These are phyloP conservation scores for Ophiostoma ulmi DNA, from an alignment of 2,329 filamentous ascomycete genomes.

Conservation along the genomic window DNA sequence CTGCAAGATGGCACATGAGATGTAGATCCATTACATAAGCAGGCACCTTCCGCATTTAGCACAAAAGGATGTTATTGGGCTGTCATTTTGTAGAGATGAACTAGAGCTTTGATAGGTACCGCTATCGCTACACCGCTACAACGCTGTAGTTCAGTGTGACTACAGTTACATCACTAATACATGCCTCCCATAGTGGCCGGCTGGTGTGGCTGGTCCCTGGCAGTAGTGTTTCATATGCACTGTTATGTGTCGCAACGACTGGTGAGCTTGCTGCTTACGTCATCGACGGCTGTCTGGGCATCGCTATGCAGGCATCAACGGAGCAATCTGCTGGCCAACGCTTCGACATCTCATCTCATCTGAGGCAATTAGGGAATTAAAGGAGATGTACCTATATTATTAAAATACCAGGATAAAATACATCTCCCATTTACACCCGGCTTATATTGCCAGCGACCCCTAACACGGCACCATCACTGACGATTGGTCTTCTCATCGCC, in stretches of 20 bases:
- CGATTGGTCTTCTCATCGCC: not conserved
- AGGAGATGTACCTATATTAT: not conserved
- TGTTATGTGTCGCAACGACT: not conserved
- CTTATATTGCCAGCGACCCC: not conserved
- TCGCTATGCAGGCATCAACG: slow-evolving; percentile 3
- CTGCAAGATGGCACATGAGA: not conserved
- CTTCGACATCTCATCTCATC: not conserved
- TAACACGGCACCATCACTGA: not conserved
- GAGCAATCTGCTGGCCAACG: not conserved
- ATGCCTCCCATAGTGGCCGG: not conserved
- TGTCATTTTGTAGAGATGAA: not conserved
- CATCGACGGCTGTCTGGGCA: not conserved
- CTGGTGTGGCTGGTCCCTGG: not conserved
- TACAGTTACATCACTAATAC: slow-evolving; percentile 3
- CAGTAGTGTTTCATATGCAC: slow-evolving; percentile 9
- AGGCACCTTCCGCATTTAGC: not conserved
- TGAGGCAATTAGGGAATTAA: not conserved
- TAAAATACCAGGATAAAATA: not conserved
- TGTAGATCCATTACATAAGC: slow-evolving; percentile 4
- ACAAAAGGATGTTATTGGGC: not conserved
- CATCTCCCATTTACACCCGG: not conserved
- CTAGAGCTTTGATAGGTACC: not conserved
- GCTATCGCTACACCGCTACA: not conserved
- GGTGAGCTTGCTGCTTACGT: not conserved
- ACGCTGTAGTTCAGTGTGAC: not conserved